Base-by-base conservation (phyloP, 306 rosid genomes). In the Albizia julibrissin region DNA sequence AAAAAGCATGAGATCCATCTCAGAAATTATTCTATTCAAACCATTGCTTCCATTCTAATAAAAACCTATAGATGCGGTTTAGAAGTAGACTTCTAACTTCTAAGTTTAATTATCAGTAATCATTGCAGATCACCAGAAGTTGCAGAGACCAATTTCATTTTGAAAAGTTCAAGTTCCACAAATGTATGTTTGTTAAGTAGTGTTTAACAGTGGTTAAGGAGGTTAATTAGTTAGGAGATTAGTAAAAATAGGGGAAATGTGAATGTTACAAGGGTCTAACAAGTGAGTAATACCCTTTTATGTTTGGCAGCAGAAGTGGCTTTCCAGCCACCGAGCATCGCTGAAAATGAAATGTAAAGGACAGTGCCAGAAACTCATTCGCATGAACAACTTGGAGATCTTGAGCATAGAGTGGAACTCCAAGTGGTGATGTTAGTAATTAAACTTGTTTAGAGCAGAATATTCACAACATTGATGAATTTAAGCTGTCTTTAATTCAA, bases 101-200 rank as follows among this genome's bases (percentile, higher is more conserved):
- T 16, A 18, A 24, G 44, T 69, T 49, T 67, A 76, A 77, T 50
- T 13, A 24, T 44, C 19, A 37, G 75, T 64, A 37, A 66, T 71
- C 19, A 19, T 18, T 15, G 24, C 31, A 80, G 49, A 78, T 79
- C 59, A 81, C 69, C 40, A 42, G 42, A 44, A 10, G 37, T 44
- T 56, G 33, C 52, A 80, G 79, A 27, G 70, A 73, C 62, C 72
- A 69, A 74, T 47, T 70, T 80, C 72, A 83, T 76, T 50, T 29
- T 54, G 19, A 79, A 77, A 34, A 52, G 69, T 24, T 40, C 31
- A 75, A 42, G 52, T 67, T 80, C 70, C 39, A 8, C 71, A 40
- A 75, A 5, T 4, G 22, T 18, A 18, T 50, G 22, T 50, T 21
- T 54, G 11, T 54, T 8, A 54, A 19, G 26, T 21, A 10, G 12